Base-by-base conservation (phyloP, 345 rosid genomes). In the Heritiera littoralis region DNA sequence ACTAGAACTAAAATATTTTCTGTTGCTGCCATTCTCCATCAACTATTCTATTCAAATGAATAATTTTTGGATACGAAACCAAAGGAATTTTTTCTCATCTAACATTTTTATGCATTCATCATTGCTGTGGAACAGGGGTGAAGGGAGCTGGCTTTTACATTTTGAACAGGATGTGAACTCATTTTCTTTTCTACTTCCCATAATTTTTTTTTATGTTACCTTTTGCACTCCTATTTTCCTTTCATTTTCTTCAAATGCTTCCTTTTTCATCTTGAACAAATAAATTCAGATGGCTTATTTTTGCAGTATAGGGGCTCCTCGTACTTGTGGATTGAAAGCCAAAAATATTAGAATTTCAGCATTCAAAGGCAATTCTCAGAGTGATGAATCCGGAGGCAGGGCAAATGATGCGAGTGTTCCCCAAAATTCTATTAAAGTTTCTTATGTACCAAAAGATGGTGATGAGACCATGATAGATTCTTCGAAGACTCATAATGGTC, bases 281-380 rank as follows among this genome's bases (percentile, higher is more conserved):
- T 73, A 58, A 43, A 73, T 76, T 80, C 83, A 66, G 75, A 82
- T 32, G 63, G 81, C 76, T 64, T 80, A 51, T 70, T 86, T 86
- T 79, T 80, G 85, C 97, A 94, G 98, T 86, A 84, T 83, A 82
- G 90, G 94, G 85, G 78, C 89, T 84, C 75, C 85, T 74, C 75
- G 66, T 80, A 70, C 78, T 70, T 66, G 79, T 79, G 88, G 91
- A 80, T 78, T 86, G 73, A 89, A 80, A 83, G 85, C 85, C 64
- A 92, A 86, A 79, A 77, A 88, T 73, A 83, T 89, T 52, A 90
- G 87, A 84, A 83, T 95, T 82, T 89, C 93, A 43, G 89, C 97
- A 41, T 95, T 95, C 66, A 92, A 93, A 89, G 93, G 98, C 45
- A 87, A 81, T 82, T 86, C 86, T 35, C 88, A 82, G 81, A 90